Evolutionary conservation across 495 filamentous ascomycete species (phyloP).

Genomic region (Penicillium cinerascens): DNA sequence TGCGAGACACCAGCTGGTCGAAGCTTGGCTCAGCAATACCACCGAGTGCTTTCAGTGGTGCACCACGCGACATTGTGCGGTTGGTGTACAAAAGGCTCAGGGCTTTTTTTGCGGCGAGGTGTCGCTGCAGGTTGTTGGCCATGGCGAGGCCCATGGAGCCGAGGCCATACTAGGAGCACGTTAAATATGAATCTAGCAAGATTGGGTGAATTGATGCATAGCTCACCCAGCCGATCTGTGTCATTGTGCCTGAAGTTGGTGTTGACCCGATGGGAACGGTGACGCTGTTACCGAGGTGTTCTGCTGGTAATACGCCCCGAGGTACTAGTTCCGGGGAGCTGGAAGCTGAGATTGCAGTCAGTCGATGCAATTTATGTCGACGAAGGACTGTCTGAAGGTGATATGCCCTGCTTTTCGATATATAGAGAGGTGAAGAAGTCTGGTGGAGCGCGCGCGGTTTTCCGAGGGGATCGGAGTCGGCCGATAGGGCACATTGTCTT

Average conservation of each 20-base stretch:
- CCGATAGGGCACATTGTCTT: conserved; percentile 15
- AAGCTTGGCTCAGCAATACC: conserved; percentile 34
- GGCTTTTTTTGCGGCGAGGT: conserved; percentile 37
- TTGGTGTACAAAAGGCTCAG: conserved; percentile 41
- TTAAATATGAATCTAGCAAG: conserved; percentile 1
- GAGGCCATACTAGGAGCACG: conserved; percentile 37
- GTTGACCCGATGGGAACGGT: background rate
- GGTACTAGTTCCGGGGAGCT: background rate
- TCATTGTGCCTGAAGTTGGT: conserved; percentile 23
- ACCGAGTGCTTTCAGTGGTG: conserved; percentile 33
- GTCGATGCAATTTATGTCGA: background rate
- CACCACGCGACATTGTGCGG: conserved; percentile 42
- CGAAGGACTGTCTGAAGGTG: background rate
- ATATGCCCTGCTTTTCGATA: background rate
- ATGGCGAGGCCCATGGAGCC: conserved; percentile 51
- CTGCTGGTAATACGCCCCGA: background rate
- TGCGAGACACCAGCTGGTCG: conserved; percentile 32
- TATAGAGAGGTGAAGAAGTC: conserved; percentile 1
- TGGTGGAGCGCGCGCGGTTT: conserved; percentile 18
- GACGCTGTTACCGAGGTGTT: background rate
- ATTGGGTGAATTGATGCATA: background rate
- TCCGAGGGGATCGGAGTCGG: conserved; percentile 30
- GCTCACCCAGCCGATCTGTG: conserved; percentile 42
- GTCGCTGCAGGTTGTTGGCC: conserved; percentile 45
- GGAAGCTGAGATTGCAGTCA: background rate